These are phyloP conservation scores for Apiotrichum veenhuisii DNA, from an alignment of 1,284 basidiomycete species.

Conservation along the genomic window DNA sequence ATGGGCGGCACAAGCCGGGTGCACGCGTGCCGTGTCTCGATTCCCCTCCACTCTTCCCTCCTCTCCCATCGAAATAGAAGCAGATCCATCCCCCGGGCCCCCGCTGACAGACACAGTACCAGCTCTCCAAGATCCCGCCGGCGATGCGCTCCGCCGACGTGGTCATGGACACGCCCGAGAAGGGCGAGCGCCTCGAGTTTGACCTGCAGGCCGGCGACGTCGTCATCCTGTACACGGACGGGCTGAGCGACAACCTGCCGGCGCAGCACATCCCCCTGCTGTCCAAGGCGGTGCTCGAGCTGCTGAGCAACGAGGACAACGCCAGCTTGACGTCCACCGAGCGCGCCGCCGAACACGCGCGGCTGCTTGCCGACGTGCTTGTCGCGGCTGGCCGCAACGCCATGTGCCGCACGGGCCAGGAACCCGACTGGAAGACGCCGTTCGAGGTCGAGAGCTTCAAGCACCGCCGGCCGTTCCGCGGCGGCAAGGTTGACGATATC, in stretches of 20 bases:
- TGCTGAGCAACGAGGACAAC: conserved; percentile 36
- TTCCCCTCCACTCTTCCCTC: no score
- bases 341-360: conserved; percentile 37
- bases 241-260: conserved; percentile 56
- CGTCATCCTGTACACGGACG: conserved; percentile 54
- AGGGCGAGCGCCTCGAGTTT: conserved; percentile 38
- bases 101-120: conserved; percentile 25
- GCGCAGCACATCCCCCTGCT: conserved; percentile 46
- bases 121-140: conserved; percentile 40
- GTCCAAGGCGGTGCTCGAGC: conserved; percentile 23
- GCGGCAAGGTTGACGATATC: conserved; percentile 52
- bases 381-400: conserved; percentile 49
- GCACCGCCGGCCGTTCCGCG: conserved; percentile 50
- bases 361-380: conserved; percentile 50
- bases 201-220: conserved; percentile 46
- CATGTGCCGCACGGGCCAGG: conserved; percentile 45
- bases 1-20: no score
- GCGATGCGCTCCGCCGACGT: conserved; percentile 19
- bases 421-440: conserved; percentile 45
- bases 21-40: no score
- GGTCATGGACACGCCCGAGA: conserved; percentile 32
- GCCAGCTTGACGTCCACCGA: conserved; percentile 33
- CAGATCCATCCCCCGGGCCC: neutral
- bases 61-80: neutral
- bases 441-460: conserved; percentile 45